A percentile compares a stretch with the other conserved stretches of the same genome.
Conservation (phyloP, 75 land plant genomes). For the Larix kaempferi region DNA sequence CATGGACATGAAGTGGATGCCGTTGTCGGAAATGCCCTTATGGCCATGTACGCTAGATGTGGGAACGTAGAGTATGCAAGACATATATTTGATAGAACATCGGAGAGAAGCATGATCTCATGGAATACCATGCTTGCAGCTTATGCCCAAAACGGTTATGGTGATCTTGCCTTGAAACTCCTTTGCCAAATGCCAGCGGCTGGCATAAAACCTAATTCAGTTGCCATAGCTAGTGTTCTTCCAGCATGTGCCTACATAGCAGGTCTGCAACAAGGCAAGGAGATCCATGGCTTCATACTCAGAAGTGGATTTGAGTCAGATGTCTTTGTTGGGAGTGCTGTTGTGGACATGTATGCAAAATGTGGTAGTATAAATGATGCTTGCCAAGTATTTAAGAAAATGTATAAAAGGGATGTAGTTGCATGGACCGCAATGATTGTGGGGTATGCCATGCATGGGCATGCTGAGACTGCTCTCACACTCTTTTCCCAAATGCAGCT, state of each 20-base stretch:
- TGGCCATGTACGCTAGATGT: too few species aligned
- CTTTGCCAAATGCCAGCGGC: constrained; percentile 13
- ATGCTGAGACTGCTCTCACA: neutral
- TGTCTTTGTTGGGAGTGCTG: constrained; percentile 3
- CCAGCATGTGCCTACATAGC: constrained; percentile 10
- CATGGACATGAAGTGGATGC: too few species aligned
- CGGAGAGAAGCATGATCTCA: too few species aligned
- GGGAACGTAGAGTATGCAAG: too few species aligned
- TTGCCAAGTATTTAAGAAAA: constrained; percentile 3
- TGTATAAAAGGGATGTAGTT: constrained; percentile 9
- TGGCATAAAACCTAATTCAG: neutral
- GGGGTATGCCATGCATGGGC: constrained; percentile 15
- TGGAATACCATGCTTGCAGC: neutral
- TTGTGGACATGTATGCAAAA: constrained; percentile 26
- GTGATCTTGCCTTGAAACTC: constrained; percentile 13
- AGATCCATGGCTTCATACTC: constrained; percentile 3
- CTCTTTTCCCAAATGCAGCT: constrained; percentile 3
- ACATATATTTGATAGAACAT: too few species aligned
- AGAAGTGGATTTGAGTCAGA: neutral
- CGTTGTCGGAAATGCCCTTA: too few species aligned
- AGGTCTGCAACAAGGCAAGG: constrained; percentile 6
- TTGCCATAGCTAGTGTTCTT: neutral
- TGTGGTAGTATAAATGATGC: constrained; percentile 24
- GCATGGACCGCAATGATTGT: constrained; percentile 23
- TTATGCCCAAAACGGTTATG: constrained; percentile 24